Conservation (phyloP, 306 rosid genomes). For the Begonia loranthoides region DNA sequence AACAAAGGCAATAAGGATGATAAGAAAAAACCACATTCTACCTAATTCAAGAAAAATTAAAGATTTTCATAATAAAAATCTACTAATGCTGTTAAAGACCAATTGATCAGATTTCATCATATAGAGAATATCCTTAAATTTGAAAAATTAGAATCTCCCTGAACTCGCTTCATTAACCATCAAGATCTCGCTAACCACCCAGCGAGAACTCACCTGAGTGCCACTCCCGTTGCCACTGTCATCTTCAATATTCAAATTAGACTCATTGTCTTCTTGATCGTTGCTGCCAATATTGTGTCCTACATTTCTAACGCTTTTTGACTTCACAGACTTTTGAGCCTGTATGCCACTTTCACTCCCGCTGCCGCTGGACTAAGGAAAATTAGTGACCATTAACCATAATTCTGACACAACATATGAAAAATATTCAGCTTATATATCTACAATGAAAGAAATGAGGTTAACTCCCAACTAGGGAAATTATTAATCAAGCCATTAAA, state of each 20-base stretch:
- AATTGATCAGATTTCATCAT: too few species aligned
- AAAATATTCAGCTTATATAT: constrained; percentile 1
- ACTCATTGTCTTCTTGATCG: constrained; percentile 51
- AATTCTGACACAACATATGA: not conserved
- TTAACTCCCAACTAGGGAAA: too few species aligned
- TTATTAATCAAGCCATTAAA: not conserved
- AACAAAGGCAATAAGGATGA: too few species aligned
- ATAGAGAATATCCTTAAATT: too few species aligned
- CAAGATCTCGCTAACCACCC: too few species aligned
- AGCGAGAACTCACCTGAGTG: constrained; percentile 48
- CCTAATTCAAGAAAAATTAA: too few species aligned
- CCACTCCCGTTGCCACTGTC: constrained; percentile 85
- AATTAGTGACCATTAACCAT: constrained; percentile 3
- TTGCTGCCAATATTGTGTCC: constrained; percentile 59
- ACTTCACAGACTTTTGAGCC: constrained; percentile 61
- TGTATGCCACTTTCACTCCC: constrained; percentile 84
- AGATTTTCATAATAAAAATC: too few species aligned
- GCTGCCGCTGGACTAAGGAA: constrained; percentile 80
- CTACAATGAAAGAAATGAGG: too few species aligned
- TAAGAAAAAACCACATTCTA: too few species aligned
- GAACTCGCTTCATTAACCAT: too few species aligned
- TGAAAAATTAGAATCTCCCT: too few species aligned
- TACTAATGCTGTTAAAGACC: too few species aligned
- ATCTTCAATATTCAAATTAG: constrained; percentile 45
- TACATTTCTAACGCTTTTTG: constrained; percentile 42